Base-by-base conservation (phyloP, 345 rosid species). In the Euclidium syriacum region DNA sequence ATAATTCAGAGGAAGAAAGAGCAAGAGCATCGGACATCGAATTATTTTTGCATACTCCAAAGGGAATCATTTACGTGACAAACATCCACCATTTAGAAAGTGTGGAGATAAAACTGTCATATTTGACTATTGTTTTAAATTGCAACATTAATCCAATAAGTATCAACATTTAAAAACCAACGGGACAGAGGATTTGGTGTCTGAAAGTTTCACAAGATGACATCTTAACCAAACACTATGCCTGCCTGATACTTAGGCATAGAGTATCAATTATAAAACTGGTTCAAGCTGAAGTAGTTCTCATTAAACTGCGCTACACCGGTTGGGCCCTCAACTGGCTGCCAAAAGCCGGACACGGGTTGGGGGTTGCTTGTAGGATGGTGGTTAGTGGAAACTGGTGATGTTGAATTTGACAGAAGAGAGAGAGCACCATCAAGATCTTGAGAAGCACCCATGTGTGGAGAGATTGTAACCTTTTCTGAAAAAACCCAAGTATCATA, bases 401-500 rank as follows among this genome's bases (percentile, higher is more conserved):
- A 63, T 58, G 78, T 82, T 46, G 82, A 82, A 53, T 61, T 70
- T 92, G 98, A 92, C 98, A 92, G 95, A 92, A 92, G 96, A 92
- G 97, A 92, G 98, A 89, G 98, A 92, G 96, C 98, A 89, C 91
- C 81, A 48, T 85, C 91, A 76, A 80, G 56, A 57, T 85, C 87
- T 72, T 77, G 91, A 22, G 89, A 52, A 16, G 72, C 66, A 64
- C 78, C 87, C 79, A 71, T 73, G 44, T 73, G 78, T 56, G 80
- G 63, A 27, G 95, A 77, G 64, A 83, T 58, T 38, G 74, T 56
- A n/a, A 86, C 67, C 71, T 78, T 84, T 67, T 78, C 89, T 66
- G n/a, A 20, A 12, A 73, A 42, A 65, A 58, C 85, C 81, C 16
- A 22, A 39, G 4, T 7, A 53, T 19, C n/a, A 53, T 39, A 36